A percentile compares a stretch with the other conserved stretches of the same genome.
phyloP scores from a whole-genome alignment of 2,329 filamentous ascomycete species.

The Arthrobotrys musiformis region DNA sequence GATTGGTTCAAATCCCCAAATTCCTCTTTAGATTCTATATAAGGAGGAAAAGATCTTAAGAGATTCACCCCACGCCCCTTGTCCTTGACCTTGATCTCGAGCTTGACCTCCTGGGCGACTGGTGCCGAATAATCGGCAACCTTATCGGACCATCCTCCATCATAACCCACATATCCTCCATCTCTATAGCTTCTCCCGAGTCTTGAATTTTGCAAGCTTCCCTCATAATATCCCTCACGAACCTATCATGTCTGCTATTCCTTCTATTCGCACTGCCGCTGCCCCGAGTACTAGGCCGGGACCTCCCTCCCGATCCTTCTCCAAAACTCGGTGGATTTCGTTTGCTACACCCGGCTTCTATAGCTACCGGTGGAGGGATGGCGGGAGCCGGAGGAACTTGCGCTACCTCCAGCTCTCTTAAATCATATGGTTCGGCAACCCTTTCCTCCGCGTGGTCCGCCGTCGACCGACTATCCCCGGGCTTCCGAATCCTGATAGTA shows the following conservation, averaged over 20 bases:
- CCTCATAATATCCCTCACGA: constrained; percentile 24
- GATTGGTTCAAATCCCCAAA: no score
- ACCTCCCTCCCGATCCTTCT: not conserved
- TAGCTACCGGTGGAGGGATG: not conserved
- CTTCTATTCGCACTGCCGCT: not conserved
- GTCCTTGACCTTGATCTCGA: not conserved
- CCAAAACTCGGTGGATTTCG: not conserved
- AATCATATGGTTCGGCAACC: constrained; percentile 1
- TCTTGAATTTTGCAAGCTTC: not conserved
- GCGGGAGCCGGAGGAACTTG: not conserved
- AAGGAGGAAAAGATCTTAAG: not conserved
- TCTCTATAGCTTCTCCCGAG: not conserved
- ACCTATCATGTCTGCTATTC: constrained; percentile 13
- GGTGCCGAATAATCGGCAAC: constrained; percentile 30
- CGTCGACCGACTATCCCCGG: constrained; percentile 41
- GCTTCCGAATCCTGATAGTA: constrained; percentile 25
- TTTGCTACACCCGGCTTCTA: not conserved
- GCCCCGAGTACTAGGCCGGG: not conserved
- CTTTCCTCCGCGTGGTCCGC: not conserved
- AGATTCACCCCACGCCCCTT: not conserved
- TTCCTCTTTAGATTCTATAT: no score
- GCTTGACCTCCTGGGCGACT: not conserved
- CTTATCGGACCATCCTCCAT: constrained; percentile 38
- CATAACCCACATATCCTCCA: constrained; percentile 40
- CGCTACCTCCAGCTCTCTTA: not conserved